Conservation (phyloP, 1,284 basidiomycete genomes). For the Microbotryomycetes sp. region DNA sequence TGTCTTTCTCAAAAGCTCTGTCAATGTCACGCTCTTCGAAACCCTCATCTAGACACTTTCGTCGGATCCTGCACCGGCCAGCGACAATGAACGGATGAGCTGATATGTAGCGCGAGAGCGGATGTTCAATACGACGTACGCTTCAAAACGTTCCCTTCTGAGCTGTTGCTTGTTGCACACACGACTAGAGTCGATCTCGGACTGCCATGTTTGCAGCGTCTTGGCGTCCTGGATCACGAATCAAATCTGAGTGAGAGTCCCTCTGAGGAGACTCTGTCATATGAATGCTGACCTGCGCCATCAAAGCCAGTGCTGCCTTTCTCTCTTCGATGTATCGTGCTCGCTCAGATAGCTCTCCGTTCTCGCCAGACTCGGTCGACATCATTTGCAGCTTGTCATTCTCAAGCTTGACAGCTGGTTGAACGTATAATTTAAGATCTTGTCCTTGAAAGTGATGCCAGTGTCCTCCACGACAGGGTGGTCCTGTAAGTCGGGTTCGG, state of each 20-base stretch:
- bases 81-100: neutral
- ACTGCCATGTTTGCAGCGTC: slow-evolving; percentile 8
- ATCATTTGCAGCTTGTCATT: neutral
- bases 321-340: neutral
- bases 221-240: slow-evolving; percentile 1
- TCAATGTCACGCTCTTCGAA: slow-evolving; percentile 1
- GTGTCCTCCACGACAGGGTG: slow-evolving; percentile 5
- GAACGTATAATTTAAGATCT: neutral
- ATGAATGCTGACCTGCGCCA: neutral
- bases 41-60: neutral
- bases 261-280: neutral
- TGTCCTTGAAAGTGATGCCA: neutral
- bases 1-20: neutral
- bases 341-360: neutral
- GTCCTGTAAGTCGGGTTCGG: neutral
- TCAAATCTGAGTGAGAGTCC: neutral
- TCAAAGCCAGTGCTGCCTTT: neutral
- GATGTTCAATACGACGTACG: neutral
- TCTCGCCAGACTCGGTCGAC: neutral
- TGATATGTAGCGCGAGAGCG: neutral
- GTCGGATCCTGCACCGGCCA: neutral
- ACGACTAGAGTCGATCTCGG: neutral
- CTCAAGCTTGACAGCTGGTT: neutral
- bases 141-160: neutral
- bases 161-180: neutral